phyloP scores from a whole-genome alignment of 2,329 filamentous ascomycete species.

The Atkinsonella hypoxylon region DNA sequence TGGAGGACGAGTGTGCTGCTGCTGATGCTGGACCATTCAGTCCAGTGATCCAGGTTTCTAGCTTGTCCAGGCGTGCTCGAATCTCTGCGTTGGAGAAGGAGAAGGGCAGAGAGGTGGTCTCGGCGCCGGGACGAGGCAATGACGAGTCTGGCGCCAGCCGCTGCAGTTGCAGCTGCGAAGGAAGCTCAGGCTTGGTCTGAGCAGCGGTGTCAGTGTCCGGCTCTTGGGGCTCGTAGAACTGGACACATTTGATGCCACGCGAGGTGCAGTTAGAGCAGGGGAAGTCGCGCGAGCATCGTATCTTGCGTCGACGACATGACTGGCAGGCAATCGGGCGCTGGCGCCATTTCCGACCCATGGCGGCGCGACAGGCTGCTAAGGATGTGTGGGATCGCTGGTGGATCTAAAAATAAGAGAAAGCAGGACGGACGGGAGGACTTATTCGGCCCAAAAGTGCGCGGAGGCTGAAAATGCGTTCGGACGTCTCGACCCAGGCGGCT shows the following conservation, averaged over 20 bases:
- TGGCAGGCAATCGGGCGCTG: constrained; percentile 21
- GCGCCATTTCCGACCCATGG: constrained; percentile 18
- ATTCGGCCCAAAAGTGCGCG: background rate
- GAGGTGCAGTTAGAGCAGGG: constrained; percentile 22
- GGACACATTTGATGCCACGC: constrained; percentile 16
- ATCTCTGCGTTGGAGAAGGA: background rate
- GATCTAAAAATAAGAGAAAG: background rate
- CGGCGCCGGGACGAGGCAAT: background rate
- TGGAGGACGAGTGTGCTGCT: background rate
- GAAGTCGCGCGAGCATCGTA: constrained; percentile 21
- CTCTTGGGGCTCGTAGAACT: constrained; percentile 4
- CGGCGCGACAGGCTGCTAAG: background rate
- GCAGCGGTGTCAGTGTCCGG: background rate
- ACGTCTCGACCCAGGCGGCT: too few relatives aligned
- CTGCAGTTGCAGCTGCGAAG: background rate
- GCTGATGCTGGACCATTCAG: background rate
- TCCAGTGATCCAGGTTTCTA: constrained; percentile 1
- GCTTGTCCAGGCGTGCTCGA: constrained; percentile 1
- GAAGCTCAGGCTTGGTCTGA: background rate
- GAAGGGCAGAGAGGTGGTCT: background rate
- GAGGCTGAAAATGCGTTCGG: background rate
- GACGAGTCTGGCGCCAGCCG: background rate
- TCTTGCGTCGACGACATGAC: constrained; percentile 20
- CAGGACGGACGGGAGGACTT: background rate
- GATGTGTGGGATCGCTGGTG: background rate